These are phyloP conservation scores for Alternaria gaisen DNA, from an alignment of 2,329 filamentous ascomycete species.

Conservation along the genomic window DNA sequence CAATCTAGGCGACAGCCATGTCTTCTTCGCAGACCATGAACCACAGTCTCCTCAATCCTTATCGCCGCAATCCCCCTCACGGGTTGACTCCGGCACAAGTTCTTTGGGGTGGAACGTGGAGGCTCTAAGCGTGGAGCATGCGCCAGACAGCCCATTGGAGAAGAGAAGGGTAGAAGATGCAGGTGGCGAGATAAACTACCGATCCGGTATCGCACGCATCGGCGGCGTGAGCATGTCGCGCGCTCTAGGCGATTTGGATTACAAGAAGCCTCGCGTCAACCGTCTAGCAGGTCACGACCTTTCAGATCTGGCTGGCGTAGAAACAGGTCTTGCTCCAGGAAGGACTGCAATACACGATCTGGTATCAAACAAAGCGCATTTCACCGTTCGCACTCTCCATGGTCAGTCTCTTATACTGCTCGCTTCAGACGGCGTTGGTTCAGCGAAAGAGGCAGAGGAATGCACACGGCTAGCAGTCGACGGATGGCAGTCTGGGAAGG, in stretches of 20 bases:
- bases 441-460: constrained; percentile 26
- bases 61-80: constrained; percentile 11
- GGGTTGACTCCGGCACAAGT: constrained; percentile 10
- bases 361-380: constrained; percentile 37
- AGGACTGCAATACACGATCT: constrained; percentile 30
- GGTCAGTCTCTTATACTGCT: constrained; percentile 32
- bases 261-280: constrained; percentile 37
- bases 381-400: constrained; percentile 21
- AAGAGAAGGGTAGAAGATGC: constrained; percentile 34
- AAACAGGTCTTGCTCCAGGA: constrained; percentile 36
- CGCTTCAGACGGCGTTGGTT: constrained; percentile 35
- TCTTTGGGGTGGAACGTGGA: constrained; percentile 29
- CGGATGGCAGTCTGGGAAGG: constrained; percentile 22
- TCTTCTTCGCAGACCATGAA: constrained; percentile 27
- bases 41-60: constrained; percentile 8
- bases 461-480: constrained; percentile 29
- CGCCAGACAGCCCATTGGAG: constrained; percentile 29
- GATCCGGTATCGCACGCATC: constrained; percentile 31
- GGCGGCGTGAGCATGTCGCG: constrained; percentile 40
- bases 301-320: constrained; percentile 32
- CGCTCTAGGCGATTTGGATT: constrained; percentile 32
- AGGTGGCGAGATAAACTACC: constrained; percentile 33
- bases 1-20: constrained; percentile 36
- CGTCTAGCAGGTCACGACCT: constrained; percentile 36
- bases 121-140: constrained; percentile 30